Evolutionary conservation across 73 alveolate genomes (phyloP).

Genomic region (Tetrahymena malaccensis): DNA sequence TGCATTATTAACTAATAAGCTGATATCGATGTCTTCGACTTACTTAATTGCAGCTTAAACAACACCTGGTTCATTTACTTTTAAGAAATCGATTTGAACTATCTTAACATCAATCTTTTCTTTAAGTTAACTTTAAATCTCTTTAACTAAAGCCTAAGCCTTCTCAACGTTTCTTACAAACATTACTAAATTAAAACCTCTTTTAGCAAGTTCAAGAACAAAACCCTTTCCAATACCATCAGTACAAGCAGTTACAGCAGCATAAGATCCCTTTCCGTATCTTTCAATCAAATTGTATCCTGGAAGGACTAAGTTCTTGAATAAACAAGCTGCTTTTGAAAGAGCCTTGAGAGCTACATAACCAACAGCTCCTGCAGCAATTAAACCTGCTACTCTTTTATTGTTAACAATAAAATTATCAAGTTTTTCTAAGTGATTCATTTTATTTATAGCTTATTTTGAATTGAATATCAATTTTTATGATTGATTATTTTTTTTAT

Average conservation of each 20-base stretch:
- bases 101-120: background rate
- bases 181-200: conserved; percentile 55
- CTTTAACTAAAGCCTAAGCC: conserved; percentile 16
- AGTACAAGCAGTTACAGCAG: conserved; percentile 66
- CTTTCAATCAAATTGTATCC: conserved; percentile 1
- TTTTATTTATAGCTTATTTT: background rate
- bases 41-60: conserved; percentile 9
- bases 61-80: background rate
- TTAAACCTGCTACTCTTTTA: background rate
- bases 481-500: background rate
- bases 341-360: background rate
- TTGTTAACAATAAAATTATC: background rate
- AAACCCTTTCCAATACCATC: conserved; percentile 77
- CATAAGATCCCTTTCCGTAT: conserved; percentile 65
- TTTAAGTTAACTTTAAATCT: conserved; percentile 10
- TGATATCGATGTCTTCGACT: conserved; percentile 49
- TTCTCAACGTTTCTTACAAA: conserved; percentile 45
- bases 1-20: conserved; percentile 66
- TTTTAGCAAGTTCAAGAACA: conserved; percentile 55
- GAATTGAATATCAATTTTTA: background rate
- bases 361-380: background rate
- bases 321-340: background rate
- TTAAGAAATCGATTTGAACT: conserved; percentile 3
- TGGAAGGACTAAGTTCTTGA: background rate
- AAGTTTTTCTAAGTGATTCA: background rate